phyloP scores from a whole-genome alignment of 2,329 filamentous ascomycete genomes.

The Tolypocladium pustulatum region DNA sequence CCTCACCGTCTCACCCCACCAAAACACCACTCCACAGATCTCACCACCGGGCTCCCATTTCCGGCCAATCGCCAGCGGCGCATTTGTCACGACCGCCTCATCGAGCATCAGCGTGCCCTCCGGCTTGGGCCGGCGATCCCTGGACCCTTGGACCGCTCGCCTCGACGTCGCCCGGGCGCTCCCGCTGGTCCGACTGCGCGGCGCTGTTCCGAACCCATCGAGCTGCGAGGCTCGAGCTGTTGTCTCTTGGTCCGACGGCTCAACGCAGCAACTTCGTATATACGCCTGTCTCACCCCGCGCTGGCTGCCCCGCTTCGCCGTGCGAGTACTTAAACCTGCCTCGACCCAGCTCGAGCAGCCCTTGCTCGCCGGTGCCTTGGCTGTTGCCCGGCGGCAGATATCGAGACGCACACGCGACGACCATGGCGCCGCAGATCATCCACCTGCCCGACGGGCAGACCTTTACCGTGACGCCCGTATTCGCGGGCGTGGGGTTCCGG shows the following conservation, averaged over 20 bases:
- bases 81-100: background rate
- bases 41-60: background rate
- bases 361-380: background rate
- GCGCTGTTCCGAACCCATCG: background rate
- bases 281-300: background rate
- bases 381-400: background rate
- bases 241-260: background rate
- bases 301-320: background rate
- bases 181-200: background rate
- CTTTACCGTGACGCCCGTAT: constrained; percentile 73
- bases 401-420: constrained; percentile 3
- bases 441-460: constrained; percentile 82
- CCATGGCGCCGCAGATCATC: constrained; percentile 36
- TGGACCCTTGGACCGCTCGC: background rate
- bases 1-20: background rate
- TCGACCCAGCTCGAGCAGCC: background rate
- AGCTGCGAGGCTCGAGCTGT: background rate
- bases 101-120: background rate
- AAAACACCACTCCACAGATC: background rate
- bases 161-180: background rate
- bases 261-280: background rate
- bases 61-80: background rate
- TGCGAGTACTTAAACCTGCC: background rate
- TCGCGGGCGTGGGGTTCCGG: constrained; percentile 87
- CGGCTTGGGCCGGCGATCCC: too few species aligned